Percentiles rank a stretch among this genome's conserved stretches.
Evolutionary conservation across 2,329 filamentous ascomycete genomes (phyloP).

Genomic region (Aplosporella prunicola): DNA sequence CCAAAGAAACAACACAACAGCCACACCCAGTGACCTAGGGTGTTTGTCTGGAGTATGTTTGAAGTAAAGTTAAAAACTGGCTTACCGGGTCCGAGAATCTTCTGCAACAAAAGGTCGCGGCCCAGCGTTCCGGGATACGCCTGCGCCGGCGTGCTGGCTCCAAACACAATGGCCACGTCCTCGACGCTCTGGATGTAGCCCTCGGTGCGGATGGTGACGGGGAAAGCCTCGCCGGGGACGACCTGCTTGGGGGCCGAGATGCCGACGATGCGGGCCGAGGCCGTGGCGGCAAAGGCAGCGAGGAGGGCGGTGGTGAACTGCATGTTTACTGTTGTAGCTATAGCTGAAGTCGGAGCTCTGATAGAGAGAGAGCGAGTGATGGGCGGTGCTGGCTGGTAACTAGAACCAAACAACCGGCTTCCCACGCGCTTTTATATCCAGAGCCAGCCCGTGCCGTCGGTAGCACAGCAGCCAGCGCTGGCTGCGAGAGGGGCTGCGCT

Average conservation of each 20-base stretch:
- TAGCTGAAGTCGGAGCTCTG: no score
- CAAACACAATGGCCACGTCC: constrained; percentile 38
- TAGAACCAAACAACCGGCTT: no score
- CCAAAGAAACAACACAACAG: no score
- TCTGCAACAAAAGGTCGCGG: neutral
- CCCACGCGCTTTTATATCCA: no score
- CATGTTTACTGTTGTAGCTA: no score
- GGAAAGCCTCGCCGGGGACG: constrained; percentile 28
- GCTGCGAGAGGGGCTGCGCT: no score
- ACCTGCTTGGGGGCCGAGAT: constrained; percentile 37
- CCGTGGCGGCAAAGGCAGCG: constrained; percentile 13
- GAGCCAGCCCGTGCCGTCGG: no score
- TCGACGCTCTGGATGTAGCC: constrained; percentile 37
- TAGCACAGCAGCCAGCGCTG: no score
- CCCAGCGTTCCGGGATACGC: constrained; percentile 23
- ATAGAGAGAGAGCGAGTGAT: no score
- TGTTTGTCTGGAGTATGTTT: neutral
- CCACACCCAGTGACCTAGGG: no score
- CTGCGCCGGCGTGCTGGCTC: constrained; percentile 22
- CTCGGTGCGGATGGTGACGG: constrained; percentile 30
- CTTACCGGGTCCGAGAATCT: constrained; percentile 1
- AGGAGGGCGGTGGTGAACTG: constrained; percentile 14
- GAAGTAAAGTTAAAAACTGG: neutral
- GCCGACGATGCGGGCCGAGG: constrained; percentile 35
- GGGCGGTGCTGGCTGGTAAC: no score